Percentiles rank a stretch among this genome's conserved stretches.
phyloP scores from a whole-genome alignment of 2,329 filamentous ascomycete genomes.

The Exophiala mesophila region DNA sequence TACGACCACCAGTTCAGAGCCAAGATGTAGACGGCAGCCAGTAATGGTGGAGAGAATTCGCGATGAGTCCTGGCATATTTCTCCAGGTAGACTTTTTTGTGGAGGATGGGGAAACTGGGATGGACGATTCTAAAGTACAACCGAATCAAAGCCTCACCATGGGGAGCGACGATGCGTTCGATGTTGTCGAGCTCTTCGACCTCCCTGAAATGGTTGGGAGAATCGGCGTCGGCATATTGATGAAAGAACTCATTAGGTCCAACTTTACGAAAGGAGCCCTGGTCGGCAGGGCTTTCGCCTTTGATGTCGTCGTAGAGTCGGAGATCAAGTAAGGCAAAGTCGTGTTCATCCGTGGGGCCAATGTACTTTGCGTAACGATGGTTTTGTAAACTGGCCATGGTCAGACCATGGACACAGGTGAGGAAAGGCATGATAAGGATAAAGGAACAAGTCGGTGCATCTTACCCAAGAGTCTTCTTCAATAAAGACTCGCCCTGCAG shows the following conservation, averaged over 20 bases:
- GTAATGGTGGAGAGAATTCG: slow-evolving; percentile 69
- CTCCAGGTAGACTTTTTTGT: slow-evolving; percentile 74
- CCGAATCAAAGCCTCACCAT: slow-evolving; percentile 72
- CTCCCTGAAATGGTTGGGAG: slow-evolving; percentile 24
- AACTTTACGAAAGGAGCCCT: slow-evolving; percentile 27
- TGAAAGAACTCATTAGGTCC: slow-evolving; percentile 26
- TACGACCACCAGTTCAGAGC: slow-evolving; percentile 86
- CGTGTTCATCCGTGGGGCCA: slow-evolving; percentile 28
- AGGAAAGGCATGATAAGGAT: slow-evolving; percentile 14
- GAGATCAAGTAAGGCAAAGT: slow-evolving; percentile 26
- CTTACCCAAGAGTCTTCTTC: slow-evolving; percentile 26
- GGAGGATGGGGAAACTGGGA: slow-evolving; percentile 74
- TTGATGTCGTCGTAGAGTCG: slow-evolving; percentile 26
- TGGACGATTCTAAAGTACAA: slow-evolving; percentile 79
- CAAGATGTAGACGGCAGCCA: slow-evolving; percentile 76
- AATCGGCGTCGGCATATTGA: slow-evolving; percentile 25
- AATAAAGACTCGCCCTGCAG: slow-evolving; percentile 21
- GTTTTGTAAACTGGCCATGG: slow-evolving; percentile 26
- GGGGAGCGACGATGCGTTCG: slow-evolving; percentile 68
- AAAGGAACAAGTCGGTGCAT: slow-evolving; percentile 1
- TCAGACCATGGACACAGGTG: slow-evolving; percentile 16
- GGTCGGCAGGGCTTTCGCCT: slow-evolving; percentile 23
- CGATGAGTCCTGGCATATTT: slow-evolving; percentile 68
- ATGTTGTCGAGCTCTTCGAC: slow-evolving; percentile 37
- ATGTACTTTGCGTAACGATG: slow-evolving; percentile 28